Base-by-base conservation (phyloP, 2,329 filamentous ascomycete species). In the Aureobasidium sp. region DNA sequence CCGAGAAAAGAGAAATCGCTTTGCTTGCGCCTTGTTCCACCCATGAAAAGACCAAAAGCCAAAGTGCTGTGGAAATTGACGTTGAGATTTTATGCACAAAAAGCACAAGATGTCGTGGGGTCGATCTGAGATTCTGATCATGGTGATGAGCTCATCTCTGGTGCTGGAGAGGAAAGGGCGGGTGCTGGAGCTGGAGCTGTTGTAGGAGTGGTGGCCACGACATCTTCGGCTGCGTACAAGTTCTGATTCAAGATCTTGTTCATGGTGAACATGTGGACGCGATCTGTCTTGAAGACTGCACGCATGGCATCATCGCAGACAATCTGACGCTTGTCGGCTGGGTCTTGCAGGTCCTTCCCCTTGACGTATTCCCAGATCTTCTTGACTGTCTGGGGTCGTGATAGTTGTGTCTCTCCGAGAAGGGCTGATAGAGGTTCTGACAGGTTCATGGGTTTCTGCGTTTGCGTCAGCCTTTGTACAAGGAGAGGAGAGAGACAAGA, bases 181-280 rank as follows among this genome's bases (percentile, higher is more conserved):
- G 54, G 13, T 16, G 36, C 27, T 7, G 54, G 10, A 50, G 31
- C 31, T 40, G 45, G 10, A 61, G 45, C 43, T 29, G 45, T 33
- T 31, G 58, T n/a, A 51, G 58, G 43, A 27, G 5, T 27, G 18
- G 40, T 33, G n/a, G n/a, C 13, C 23, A 61, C 58, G 23, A 61
- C 58, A 23, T 96, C 94, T 62, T 95, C 94, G 55, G 93, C 86
- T 3, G 92, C 93, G 76, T 97, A 98, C 45, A 98, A 85, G 75
- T 98, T 95, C 76, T 92, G 91, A 69, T 93, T 94, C 15, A 98
- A 89, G 20, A 97, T 88, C 84, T 98, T 98, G 84, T 97, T 98
- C 95, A 99, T 98, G 71, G 94, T 95, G 80, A 99, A 99, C 96
- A 99, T 99, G 80, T 98, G 94, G 58, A 99, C 92, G 74, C 88